Conservation (phyloP, 2,329 filamentous ascomycete species). For the Curvularia sp. region DNA sequence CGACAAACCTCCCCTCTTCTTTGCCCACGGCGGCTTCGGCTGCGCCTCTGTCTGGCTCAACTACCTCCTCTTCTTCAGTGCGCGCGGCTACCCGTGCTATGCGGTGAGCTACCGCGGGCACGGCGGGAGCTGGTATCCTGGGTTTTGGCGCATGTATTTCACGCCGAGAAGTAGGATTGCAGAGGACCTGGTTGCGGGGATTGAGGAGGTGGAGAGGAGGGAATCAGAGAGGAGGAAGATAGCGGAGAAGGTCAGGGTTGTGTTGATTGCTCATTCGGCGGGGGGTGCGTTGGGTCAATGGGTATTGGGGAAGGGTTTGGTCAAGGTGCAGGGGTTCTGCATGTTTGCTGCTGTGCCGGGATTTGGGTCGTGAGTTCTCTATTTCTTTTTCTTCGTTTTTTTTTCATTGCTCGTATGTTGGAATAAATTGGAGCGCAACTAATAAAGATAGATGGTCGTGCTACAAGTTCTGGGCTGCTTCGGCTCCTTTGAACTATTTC, state of each 20-base stretch:
- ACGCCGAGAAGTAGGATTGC: slow-evolving; percentile 54
- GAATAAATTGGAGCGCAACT: background rate
- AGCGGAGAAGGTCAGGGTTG: slow-evolving; percentile 44
- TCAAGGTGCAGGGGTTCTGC: slow-evolving; percentile 55
- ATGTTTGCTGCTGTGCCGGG: slow-evolving; percentile 58
- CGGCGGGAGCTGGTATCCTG: slow-evolving; percentile 60
- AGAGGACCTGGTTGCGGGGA: slow-evolving; percentile 51
- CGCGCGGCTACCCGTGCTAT: slow-evolving; percentile 57
- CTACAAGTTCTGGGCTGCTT: slow-evolving; percentile 37
- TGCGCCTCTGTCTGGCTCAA: slow-evolving; percentile 61
- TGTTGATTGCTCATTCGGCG: slow-evolving; percentile 60
- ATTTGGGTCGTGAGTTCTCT: slow-evolving; percentile 57
- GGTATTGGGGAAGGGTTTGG: slow-evolving; percentile 52
- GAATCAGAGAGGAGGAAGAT: slow-evolving; percentile 41
- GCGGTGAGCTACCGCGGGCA: slow-evolving; percentile 62
- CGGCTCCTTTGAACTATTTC: slow-evolving; percentile 33
- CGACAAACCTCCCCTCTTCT: slow-evolving; percentile 54
- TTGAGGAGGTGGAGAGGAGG: slow-evolving; percentile 42
- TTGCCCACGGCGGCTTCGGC: slow-evolving; percentile 64
- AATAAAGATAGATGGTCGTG: slow-evolving; percentile 21
- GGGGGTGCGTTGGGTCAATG: slow-evolving; percentile 61
- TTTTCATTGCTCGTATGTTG: too few relatives aligned
- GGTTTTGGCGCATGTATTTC: slow-evolving; percentile 57
- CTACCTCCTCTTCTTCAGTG: slow-evolving; percentile 60
- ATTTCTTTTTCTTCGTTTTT: background rate